phyloP scores from a whole-genome alignment of 179 eudicot genomes.

The Silene noctiflora region DNA sequence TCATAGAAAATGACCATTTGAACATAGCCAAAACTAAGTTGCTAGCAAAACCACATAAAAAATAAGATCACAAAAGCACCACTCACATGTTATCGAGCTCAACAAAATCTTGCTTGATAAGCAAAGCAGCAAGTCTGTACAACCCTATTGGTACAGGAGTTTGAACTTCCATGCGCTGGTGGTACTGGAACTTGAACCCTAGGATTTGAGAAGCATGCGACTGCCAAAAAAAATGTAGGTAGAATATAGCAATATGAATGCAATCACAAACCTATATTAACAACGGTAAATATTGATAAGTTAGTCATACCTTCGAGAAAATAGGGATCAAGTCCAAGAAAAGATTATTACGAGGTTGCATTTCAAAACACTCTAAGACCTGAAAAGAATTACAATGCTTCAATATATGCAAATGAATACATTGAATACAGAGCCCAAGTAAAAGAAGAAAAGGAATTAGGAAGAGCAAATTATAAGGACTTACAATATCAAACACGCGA shows the following conservation, averaged over 20 bases:
- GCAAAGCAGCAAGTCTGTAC: conserved; percentile 84
- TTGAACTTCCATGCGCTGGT: conserved; percentile 84
- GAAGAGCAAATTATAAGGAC: conserved; percentile 25
- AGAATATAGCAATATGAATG: conserved; percentile 21
- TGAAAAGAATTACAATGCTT: conserved; percentile 21
- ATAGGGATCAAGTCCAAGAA: conserved; percentile 93
- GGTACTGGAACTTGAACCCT: conserved; percentile 95
- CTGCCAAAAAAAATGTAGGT: conserved; percentile 44
- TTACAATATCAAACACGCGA: conserved; percentile 98
- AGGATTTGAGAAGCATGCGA: conserved; percentile 97
- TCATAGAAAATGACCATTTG: background rate
- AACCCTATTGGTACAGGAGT: conserved; percentile 68
- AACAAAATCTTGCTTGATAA: conserved; percentile 83
- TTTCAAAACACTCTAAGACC: conserved; percentile 97
- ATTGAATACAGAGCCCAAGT: background rate
- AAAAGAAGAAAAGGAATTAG: conserved; percentile 1
- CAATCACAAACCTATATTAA: conserved; percentile 2
- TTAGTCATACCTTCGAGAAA: conserved; percentile 73
- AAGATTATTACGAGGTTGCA: conserved; percentile 69
- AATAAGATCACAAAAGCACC: background rate
- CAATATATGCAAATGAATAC: background rate
- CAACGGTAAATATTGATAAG: background rate
- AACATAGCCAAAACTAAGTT: background rate
- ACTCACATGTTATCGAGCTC: conserved; percentile 96
- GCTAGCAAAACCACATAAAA: background rate